These are phyloP conservation scores for Phytophthora cryptogea DNA, from an alignment of 352 stramenopile species.

Conservation along the genomic window DNA sequence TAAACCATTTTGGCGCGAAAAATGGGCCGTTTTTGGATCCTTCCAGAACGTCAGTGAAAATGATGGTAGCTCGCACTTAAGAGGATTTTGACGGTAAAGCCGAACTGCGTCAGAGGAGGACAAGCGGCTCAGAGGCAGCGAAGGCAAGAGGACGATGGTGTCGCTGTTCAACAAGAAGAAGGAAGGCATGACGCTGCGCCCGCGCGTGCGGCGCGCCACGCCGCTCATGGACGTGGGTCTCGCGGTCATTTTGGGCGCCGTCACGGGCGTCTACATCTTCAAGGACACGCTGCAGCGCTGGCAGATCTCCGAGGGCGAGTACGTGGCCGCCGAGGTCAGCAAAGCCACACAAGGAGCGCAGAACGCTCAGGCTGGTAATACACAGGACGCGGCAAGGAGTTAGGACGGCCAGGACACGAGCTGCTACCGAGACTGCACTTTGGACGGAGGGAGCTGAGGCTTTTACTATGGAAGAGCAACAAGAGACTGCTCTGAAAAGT, in stretches of 20 bases:
- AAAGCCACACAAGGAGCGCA: constrained; percentile 21
- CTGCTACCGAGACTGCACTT: neutral
- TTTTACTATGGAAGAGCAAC: too few species aligned
- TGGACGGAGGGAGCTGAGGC: too few species aligned
- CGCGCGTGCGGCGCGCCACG: constrained; percentile 54
- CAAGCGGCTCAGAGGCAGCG: neutral
- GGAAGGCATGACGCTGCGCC: constrained; percentile 50
- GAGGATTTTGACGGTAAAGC: neutral
- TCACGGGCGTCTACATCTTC: constrained; percentile 79
- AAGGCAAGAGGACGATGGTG: constrained; percentile 24
- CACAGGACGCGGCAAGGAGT: constrained; percentile 15
- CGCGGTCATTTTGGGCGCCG: constrained; percentile 51
- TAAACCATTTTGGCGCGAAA: neutral
- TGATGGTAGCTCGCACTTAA: constrained; percentile 32
- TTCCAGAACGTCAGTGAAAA: constrained; percentile 36
- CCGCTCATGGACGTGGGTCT: constrained; percentile 67
- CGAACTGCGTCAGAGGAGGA: neutral
- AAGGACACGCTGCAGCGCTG: constrained; percentile 66
- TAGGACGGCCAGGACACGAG: neutral
- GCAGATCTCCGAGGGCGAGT: constrained; percentile 44
- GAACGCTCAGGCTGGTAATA: constrained; percentile 4
- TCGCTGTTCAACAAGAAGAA: constrained; percentile 54
- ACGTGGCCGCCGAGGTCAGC: constrained; percentile 21
- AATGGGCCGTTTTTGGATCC: constrained; percentile 15
- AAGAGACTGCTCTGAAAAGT: neutral